Percentiles rank a stretch among this genome's conserved stretches.
Evolutionary conservation across 2,329 filamentous ascomycete genomes (phyloP).

Genomic region (Botryotinia narcissicola): DNA sequence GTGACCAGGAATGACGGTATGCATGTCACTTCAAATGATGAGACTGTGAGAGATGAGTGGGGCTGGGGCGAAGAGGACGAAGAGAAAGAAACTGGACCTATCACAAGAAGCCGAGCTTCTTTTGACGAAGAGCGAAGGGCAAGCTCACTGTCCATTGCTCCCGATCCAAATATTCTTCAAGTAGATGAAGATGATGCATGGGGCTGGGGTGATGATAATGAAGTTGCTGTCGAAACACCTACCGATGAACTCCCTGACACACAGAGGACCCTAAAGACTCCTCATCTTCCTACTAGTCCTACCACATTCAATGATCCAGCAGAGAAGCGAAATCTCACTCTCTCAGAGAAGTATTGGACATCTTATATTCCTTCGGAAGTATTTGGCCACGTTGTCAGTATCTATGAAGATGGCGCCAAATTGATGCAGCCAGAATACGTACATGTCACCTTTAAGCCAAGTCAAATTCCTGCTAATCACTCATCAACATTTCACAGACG

Average conservation of each 20-base stretch:
- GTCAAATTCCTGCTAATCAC: slow-evolving; percentile 39
- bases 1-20: slow-evolving; percentile 66
- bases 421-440: slow-evolving; percentile 53
- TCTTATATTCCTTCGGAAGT: slow-evolving; percentile 84
- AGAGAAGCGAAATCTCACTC: slow-evolving; percentile 57
- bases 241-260: slow-evolving; percentile 19
- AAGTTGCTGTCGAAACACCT: slow-evolving; percentile 39
- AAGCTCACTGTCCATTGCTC: background rate
- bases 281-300: background rate
- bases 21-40: slow-evolving; percentile 57
- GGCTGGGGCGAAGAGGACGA: slow-evolving; percentile 72
- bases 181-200: slow-evolving; percentile 53
- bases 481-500: background rate
- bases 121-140: slow-evolving; percentile 29
- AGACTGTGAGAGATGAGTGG: slow-evolving; percentile 57
- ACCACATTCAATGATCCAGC: slow-evolving; percentile 8
- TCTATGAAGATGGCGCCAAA: slow-evolving; percentile 59
- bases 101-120: slow-evolving; percentile 29
- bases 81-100: slow-evolving; percentile 36
- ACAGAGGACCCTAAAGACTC: background rate
- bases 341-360: slow-evolving; percentile 84
- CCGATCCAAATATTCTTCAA: slow-evolving; percentile 35
- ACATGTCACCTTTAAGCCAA: background rate
- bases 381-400: slow-evolving; percentile 59
- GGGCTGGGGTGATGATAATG: slow-evolving; percentile 78